A percentile compares a stretch with the other conserved stretches of the same genome.
Evolutionary conservation across 371 early-diverging fungal genomes (phyloP).

Genomic region (Rhizopus stolonifer): DNA sequence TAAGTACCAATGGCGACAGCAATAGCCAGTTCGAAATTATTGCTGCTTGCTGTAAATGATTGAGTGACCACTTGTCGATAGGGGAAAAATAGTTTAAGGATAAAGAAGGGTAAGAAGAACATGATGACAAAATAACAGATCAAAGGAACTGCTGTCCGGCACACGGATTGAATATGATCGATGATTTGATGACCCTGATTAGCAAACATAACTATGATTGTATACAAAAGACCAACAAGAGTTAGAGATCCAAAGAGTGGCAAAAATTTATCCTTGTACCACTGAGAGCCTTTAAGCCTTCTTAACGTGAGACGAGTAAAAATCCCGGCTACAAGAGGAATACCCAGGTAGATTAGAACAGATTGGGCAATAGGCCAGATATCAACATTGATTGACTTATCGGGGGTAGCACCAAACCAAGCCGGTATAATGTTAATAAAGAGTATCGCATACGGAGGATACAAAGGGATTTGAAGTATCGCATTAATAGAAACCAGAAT

Average conservation of each 20-base stretch:
- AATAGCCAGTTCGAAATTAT: slow-evolving; percentile 80
- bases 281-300: slow-evolving; percentile 30
- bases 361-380: slow-evolving; percentile 60
- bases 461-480: slow-evolving; percentile 67
- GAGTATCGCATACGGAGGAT: slow-evolving; percentile 61
- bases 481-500: slow-evolving; percentile 71
- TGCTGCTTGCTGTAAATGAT: slow-evolving; percentile 71
- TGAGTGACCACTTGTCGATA: slow-evolving; percentile 60
- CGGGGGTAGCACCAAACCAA: slow-evolving; percentile 45
- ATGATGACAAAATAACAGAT: slow-evolving; percentile 64
- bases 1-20: slow-evolving; percentile 72
- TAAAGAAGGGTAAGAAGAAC: slow-evolving; percentile 53
- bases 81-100: slow-evolving; percentile 31
- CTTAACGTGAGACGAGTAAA: slow-evolving; percentile 54
- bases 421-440: slow-evolving; percentile 54
- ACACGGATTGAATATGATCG: slow-evolving; percentile 59
- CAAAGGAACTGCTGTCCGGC: slow-evolving; percentile 68
- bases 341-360: slow-evolving; percentile 71
- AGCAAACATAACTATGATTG: slow-evolving; percentile 78
- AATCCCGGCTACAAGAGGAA: slow-evolving; percentile 63
- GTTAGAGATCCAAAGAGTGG: slow-evolving; percentile 56
- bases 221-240: slow-evolving; percentile 64
- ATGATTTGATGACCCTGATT: slow-evolving; percentile 71
- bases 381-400: slow-evolving; percentile 37
- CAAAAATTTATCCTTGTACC: slow-evolving; percentile 62